phyloP scores from a whole-genome alignment of 345 rosid species.

The Acer saccharum region DNA sequence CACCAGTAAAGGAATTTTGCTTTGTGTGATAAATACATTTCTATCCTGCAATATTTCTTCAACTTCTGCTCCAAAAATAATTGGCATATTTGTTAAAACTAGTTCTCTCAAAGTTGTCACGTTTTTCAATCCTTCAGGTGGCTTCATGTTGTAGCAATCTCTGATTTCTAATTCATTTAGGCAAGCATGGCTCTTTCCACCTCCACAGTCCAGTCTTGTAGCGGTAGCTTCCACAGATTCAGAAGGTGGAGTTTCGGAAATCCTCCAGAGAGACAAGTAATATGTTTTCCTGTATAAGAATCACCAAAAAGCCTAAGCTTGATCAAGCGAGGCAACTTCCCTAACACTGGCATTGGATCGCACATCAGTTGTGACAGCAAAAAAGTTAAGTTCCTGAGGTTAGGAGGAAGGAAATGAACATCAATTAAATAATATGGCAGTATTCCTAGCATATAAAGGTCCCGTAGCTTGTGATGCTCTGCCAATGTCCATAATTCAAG shows the following conservation, averaged over 20 bases:
- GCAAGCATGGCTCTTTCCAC: constrained; percentile 26
- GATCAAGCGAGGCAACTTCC: constrained; percentile 28
- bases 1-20: too few species aligned
- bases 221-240: constrained; percentile 42
- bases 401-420: too few species aligned
- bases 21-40: neutral
- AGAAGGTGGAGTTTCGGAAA: constrained; percentile 36
- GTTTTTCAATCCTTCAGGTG: constrained; percentile 11
- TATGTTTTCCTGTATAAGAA: constrained; percentile 25
- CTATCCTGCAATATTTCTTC: neutral
- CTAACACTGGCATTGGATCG: neutral
- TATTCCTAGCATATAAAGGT: too few species aligned
- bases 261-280: constrained; percentile 11
- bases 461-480: too few species aligned
- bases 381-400: too few species aligned
- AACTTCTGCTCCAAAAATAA: neutral
- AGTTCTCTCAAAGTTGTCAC: constrained; percentile 22
- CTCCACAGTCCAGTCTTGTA: constrained; percentile 7
- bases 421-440: too few species aligned
- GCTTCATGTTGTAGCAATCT: constrained; percentile 22
- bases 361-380: too few species aligned
- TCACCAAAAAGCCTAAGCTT: constrained; percentile 36
- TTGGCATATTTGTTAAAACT: constrained; percentile 28
- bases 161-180: constrained; percentile 41
- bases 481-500: too few species aligned